Evolutionary conservation across 805 yeast genomes (phyloP).

Genomic region (Starmera amethionina): DNA sequence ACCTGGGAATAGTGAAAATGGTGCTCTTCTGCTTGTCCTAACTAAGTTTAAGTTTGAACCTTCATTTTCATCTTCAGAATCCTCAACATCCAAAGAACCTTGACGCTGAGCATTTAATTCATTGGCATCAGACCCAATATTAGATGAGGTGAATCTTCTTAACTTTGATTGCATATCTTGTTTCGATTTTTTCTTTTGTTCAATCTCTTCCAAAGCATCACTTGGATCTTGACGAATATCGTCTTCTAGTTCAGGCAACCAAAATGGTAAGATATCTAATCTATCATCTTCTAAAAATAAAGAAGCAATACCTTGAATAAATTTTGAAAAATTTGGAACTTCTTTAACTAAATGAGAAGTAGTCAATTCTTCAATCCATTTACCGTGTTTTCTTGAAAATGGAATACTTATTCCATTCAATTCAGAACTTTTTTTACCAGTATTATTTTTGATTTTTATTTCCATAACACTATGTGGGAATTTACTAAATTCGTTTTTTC

Average conservation of each 20-base stretch:
- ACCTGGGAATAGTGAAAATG: conserved; percentile 24
- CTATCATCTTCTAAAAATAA: conserved; percentile 85
- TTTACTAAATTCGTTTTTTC: conserved; percentile 77
- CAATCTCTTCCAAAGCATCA: conserved; percentile 63
- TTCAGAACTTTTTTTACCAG: conserved; percentile 24
- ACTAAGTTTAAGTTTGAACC: background rate
- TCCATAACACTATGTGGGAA: conserved; percentile 89
- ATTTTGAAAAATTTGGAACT: conserved; percentile 89
- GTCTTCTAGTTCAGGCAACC: conserved; percentile 84
- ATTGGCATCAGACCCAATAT: background rate
- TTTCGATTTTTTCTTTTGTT: conserved; percentile 40
- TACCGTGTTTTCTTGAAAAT: conserved; percentile 39
- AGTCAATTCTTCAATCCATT: conserved; percentile 84
- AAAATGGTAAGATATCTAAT: conserved; percentile 82
- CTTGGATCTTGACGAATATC: conserved; percentile 74
- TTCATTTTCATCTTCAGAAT: conserved; percentile 28
- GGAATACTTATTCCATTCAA: conserved; percentile 24
- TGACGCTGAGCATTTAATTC: background rate
- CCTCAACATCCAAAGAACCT: background rate
- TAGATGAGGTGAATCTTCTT: conserved; percentile 19
- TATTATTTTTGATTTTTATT: conserved; percentile 52
- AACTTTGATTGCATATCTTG: conserved; percentile 28
- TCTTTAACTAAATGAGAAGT: conserved; percentile 81
- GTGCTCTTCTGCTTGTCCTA: too few species aligned
- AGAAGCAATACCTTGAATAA: conserved; percentile 85